These are phyloP conservation scores for Apiotrichum mycotoxinovorans DNA, from an alignment of 1,284 basidiomycete genomes.

Conservation along the genomic window DNA sequence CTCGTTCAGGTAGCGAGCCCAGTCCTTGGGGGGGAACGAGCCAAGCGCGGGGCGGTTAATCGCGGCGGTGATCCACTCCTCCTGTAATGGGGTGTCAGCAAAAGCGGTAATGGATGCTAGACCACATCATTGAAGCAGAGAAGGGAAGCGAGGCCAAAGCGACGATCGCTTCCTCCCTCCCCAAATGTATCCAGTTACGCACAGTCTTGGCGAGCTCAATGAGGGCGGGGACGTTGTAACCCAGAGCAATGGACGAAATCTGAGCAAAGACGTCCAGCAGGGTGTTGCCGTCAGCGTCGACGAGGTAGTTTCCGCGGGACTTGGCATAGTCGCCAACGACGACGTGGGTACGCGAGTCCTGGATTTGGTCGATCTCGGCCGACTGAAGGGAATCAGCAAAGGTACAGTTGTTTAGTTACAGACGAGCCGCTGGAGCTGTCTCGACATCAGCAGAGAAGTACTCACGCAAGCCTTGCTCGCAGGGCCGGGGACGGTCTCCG, in stretches of 20 bases:
- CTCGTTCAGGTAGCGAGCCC: conserved; percentile 51
- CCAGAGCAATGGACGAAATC: conserved; percentile 51
- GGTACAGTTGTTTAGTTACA: too few relatives aligned
- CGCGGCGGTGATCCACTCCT: conserved; percentile 21
- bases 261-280: conserved; percentile 58
- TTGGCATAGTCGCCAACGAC: conserved; percentile 23
- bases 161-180: too few relatives aligned
- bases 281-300: conserved; percentile 57
- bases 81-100: conserved; percentile 6
- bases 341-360: conserved; percentile 26
- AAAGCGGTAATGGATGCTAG: background rate
- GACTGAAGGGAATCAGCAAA: conserved; percentile 19
- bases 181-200: conserved; percentile 3
- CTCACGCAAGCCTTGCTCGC: conserved; percentile 22
- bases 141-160: too few relatives aligned
- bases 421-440: too few relatives aligned
- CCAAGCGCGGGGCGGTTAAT: conserved; percentile 57
- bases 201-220: conserved; percentile 48
- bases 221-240: conserved; percentile 55
- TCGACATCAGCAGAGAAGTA: background rate
- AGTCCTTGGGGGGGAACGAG: conserved; percentile 55
- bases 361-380: conserved; percentile 23
- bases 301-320: conserved; percentile 52
- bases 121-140: background rate
- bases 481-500: conserved; percentile 28